Conservation (phyloP, 2,329 filamentous ascomycete genomes). For the Bretziella fagacearum region DNA sequence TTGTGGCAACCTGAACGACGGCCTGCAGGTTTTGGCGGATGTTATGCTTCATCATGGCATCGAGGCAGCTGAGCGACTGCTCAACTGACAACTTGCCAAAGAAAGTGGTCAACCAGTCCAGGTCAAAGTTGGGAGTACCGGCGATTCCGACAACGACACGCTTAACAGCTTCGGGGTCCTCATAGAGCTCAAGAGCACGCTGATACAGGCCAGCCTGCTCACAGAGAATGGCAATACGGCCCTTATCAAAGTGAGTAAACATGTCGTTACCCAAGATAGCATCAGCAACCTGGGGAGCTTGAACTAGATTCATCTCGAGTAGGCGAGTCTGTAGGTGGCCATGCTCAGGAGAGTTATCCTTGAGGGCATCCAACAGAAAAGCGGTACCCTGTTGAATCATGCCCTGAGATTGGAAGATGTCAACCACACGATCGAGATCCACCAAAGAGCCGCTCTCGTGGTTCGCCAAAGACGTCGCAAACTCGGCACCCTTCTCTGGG, state of each 20-base stretch:
- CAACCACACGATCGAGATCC: constrained; percentile 85
- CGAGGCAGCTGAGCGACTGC: constrained; percentile 81
- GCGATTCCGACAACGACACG: constrained; percentile 72
- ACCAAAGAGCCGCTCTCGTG: constrained; percentile 74
- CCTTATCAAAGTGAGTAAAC: constrained; percentile 93
- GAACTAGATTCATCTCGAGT: constrained; percentile 93
- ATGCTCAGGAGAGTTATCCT: constrained; percentile 89
- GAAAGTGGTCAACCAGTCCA: constrained; percentile 82
- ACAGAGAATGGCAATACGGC: constrained; percentile 74
- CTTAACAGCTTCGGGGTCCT: constrained; percentile 80
- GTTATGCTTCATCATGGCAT: constrained; percentile 92
- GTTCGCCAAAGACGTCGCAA: constrained; percentile 81
- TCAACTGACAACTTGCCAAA: constrained; percentile 92
- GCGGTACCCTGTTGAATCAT: constrained; percentile 96
- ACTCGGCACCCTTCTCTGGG: constrained; percentile 86
- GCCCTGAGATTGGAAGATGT: constrained; percentile 95
- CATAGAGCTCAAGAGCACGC: constrained; percentile 84
- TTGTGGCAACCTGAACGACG: constrained; percentile 89
- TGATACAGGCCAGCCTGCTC: constrained; percentile 80
- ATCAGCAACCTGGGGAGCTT: constrained; percentile 92
- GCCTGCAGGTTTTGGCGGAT: constrained; percentile 93
- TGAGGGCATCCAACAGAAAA: constrained; percentile 90
- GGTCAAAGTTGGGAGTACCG: constrained; percentile 65
- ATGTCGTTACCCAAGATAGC: constrained; percentile 96
- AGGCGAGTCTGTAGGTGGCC: constrained; percentile 84